A percentile compares a stretch with the other conserved stretches of the same genome.
phyloP scores from a whole-genome alignment of 495 filamentous ascomycete genomes.

The Aspergillus campestris region DNA sequence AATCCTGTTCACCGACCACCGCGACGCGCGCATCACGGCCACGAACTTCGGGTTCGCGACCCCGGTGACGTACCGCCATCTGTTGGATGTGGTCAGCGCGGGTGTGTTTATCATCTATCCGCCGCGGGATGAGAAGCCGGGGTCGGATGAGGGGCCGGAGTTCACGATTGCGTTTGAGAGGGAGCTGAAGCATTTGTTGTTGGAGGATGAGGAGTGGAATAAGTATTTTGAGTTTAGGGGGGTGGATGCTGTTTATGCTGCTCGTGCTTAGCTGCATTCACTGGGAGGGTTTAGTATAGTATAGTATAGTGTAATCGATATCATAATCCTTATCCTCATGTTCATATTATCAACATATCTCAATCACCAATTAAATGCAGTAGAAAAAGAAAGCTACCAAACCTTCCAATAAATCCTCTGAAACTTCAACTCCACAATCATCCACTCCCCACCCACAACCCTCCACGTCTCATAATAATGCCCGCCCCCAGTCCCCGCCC shows the following conservation, averaged over 20 bases:
- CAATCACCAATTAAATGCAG: too few relatives aligned
- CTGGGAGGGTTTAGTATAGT: neutral
- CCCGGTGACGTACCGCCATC: conserved; percentile 14
- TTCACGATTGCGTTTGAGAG: conserved; percentile 34
- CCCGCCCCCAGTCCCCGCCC: neutral
- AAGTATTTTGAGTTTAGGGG: conserved; percentile 37
- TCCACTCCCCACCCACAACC: neutral
- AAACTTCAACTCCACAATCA: neutral
- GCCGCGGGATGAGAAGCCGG: conserved; percentile 3
- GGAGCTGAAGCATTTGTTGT: conserved; percentile 19
- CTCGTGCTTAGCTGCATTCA: neutral
- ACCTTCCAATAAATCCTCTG: neutral
- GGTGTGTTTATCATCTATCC: conserved; percentile 16
- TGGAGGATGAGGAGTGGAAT: conserved; percentile 30
- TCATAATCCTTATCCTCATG: too few relatives aligned
- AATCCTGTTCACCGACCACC: conserved; percentile 18
- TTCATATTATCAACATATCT: too few relatives aligned
- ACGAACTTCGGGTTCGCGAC: conserved; percentile 18
- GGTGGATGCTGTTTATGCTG: conserved; percentile 9
- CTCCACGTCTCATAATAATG: conserved; percentile 2
- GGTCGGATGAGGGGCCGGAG: conserved; percentile 35
- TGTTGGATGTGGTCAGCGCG: conserved; percentile 8
- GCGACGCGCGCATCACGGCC: conserved; percentile 11
- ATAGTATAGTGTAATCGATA: neutral
- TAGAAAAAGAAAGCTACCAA: neutral